Evolutionary conservation across 305 asterid genomes (phyloP).

Genomic region (Caryopteris hybrid): DNA sequence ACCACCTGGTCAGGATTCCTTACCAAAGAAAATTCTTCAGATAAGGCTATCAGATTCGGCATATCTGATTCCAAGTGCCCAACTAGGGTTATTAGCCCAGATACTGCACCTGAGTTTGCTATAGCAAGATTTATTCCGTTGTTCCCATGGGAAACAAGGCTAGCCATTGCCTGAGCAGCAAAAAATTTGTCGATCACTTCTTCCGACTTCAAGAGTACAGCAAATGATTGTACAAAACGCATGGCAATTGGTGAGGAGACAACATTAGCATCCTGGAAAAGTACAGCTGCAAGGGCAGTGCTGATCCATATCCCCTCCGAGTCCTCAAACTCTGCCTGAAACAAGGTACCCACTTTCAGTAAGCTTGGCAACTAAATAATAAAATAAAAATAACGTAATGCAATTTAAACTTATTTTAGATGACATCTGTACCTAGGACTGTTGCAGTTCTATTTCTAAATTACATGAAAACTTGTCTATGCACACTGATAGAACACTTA

Average conservation of each 20-base stretch:
- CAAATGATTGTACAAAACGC: slow-evolving; percentile 52
- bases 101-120: slow-evolving; percentile 71
- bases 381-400: slow-evolving; percentile 3
- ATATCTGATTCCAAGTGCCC: slow-evolving; percentile 69
- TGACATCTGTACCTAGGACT: slow-evolving; percentile 1
- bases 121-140: slow-evolving; percentile 60
- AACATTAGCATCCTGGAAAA: slow-evolving; percentile 61
- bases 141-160: slow-evolving; percentile 65
- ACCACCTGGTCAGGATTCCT: slow-evolving; percentile 73
- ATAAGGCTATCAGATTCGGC: slow-evolving; percentile 58
- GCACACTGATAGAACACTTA: background rate
- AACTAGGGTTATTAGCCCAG: slow-evolving; percentile 56
- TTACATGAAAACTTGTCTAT: background rate
- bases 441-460: slow-evolving; percentile 1
- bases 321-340: slow-evolving; percentile 77
- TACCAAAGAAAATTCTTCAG: slow-evolving; percentile 68
- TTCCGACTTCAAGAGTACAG: slow-evolving; percentile 55
- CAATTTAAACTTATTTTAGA: background rate
- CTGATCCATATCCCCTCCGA: slow-evolving; percentile 78
- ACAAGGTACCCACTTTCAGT: slow-evolving; percentile 23
- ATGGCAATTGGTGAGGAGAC: slow-evolving; percentile 50
- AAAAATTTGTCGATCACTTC: slow-evolving; percentile 66
- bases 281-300: slow-evolving; percentile 69
- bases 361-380: too few relatives aligned
- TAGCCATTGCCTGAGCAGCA: slow-evolving; percentile 88